These are phyloP conservation scores for Pleomassaria siparia DNA, from an alignment of 2,329 filamentous ascomycete genomes.

Conservation along the genomic window DNA sequence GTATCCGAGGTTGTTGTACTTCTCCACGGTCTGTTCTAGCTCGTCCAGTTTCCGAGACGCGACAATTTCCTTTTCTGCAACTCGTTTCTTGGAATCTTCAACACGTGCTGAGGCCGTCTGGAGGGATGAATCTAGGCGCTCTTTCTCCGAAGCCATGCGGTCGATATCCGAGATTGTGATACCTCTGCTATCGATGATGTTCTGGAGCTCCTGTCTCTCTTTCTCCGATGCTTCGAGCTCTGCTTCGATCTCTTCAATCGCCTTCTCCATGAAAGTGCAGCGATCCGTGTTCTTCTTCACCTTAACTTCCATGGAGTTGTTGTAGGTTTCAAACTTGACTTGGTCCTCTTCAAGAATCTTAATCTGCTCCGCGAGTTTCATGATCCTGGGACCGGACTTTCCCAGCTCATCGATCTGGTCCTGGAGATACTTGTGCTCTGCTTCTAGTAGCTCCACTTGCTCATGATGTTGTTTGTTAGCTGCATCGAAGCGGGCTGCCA, in stretches of 20 bases:
- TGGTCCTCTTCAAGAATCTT: conserved; percentile 94
- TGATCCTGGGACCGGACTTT: conserved; percentile 80
- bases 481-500: conserved; percentile 84
- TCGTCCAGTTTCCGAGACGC: conserved; percentile 85
- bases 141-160: conserved; percentile 94
- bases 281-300: conserved; percentile 86
- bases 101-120: conserved; percentile 74
- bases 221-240: conserved; percentile 81
- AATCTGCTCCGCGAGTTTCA: conserved; percentile 83
- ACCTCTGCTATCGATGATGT: conserved; percentile 85
- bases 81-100: conserved; percentile 81
- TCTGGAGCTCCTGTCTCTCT: conserved; percentile 77
- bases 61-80: conserved; percentile 84
- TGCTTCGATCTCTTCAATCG: conserved; percentile 79
- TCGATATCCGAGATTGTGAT: conserved; percentile 98
- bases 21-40: conserved; percentile 84
- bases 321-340: conserved; percentile 94
- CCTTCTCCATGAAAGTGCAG: conserved; percentile 79
- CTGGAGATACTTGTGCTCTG: conserved; percentile 75
- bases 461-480: conserved; percentile 83
- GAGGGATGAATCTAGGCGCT: conserved; percentile 86
- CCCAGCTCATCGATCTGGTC: conserved; percentile 89
- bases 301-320: conserved; percentile 77
- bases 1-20: conserved; percentile 92
- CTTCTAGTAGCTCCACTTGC: conserved; percentile 82